These are phyloP conservation scores for Cercis canadensis DNA, from an alignment of 306 rosid species.

Conservation along the genomic window DNA sequence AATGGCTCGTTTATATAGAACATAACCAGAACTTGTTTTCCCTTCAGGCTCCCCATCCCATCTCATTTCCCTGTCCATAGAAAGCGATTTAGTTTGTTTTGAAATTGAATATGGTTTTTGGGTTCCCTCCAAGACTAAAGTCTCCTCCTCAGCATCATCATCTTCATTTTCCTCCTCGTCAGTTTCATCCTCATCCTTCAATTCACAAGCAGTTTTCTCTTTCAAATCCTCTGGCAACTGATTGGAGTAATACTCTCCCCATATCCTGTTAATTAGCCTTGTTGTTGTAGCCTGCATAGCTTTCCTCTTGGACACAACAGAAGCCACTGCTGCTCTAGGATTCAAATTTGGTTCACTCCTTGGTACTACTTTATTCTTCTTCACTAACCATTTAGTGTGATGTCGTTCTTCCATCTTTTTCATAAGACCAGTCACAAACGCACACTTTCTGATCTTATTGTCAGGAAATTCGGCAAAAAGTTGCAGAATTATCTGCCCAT, in stretches of 20 bases:
- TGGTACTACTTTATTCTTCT: conserved; percentile 58
- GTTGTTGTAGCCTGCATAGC: conserved; percentile 97
- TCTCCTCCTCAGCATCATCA: conserved; percentile 63
- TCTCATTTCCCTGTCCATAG: conserved; percentile 47
- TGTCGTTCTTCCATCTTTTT: conserved; percentile 88
- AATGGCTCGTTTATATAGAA: conserved; percentile 57
- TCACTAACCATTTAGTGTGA: conserved; percentile 94
- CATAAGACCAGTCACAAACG: conserved; percentile 76
- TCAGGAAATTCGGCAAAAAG: conserved; percentile 88
- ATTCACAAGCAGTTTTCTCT: conserved; percentile 51
- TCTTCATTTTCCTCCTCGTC: conserved; percentile 83
- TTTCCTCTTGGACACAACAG: conserved; percentile 69
- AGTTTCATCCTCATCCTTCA: conserved; percentile 71
- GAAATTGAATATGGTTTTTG: conserved; percentile 46
- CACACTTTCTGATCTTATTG: conserved; percentile 62
- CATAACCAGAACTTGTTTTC: conserved; percentile 61
- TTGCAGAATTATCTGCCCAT: conserved; percentile 92
- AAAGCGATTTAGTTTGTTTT: conserved; percentile 46
- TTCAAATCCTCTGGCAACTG: conserved; percentile 66
- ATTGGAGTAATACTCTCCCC: conserved; percentile 94
- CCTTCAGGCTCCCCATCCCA: conserved; percentile 75
- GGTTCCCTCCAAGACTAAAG: conserved; percentile 44
- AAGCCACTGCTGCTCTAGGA: conserved; percentile 81
- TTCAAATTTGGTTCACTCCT: conserved; percentile 71
- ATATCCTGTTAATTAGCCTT: conserved; percentile 76